Conservation (phyloP, 2,329 filamentous ascomycete species). For the Phialophora expanda region DNA sequence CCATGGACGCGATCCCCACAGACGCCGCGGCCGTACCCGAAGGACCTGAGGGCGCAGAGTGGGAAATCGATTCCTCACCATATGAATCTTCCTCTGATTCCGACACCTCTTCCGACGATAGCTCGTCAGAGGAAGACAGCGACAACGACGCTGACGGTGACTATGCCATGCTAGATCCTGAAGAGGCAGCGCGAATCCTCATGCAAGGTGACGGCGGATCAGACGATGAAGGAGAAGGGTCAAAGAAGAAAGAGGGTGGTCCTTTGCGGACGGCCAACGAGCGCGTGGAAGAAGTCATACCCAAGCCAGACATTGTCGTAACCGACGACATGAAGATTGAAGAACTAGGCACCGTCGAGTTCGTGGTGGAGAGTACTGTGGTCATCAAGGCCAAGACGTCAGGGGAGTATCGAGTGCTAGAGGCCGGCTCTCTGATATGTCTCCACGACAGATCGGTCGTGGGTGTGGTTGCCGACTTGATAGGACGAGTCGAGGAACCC, state of each 20-base stretch:
- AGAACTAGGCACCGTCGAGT: slow-evolving; percentile 74
- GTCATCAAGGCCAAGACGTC: slow-evolving; percentile 79
- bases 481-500: slow-evolving; percentile 84
- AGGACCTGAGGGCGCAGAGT: slow-evolving; percentile 70
- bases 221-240: slow-evolving; percentile 72
- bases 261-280: slow-evolving; percentile 85
- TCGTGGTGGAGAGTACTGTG: slow-evolving; percentile 76
- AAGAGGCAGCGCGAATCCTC: slow-evolving; percentile 81
- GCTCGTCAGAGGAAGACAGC: slow-evolving; percentile 58
- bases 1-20: slow-evolving; percentile 21
- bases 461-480: slow-evolving; percentile 80
- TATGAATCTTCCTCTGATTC: slow-evolving; percentile 68
- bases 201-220: slow-evolving; percentile 83
- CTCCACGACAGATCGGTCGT: slow-evolving; percentile 75
- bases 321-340: slow-evolving; percentile 77
- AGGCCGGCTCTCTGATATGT: slow-evolving; percentile 82
- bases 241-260: slow-evolving; percentile 43
- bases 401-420: slow-evolving; percentile 83
- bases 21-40: slow-evolving; percentile 35
- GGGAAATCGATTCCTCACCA: slow-evolving; percentile 80
- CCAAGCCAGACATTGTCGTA: slow-evolving; percentile 79
- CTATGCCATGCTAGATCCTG: slow-evolving; percentile 76
- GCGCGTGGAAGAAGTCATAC: slow-evolving; percentile 63
- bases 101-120: slow-evolving; percentile 64
- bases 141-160: slow-evolving; percentile 55